These are phyloP conservation scores for Cytidiella melzeri DNA, from an alignment of 768 basidiomycete species.

Conservation along the genomic window DNA sequence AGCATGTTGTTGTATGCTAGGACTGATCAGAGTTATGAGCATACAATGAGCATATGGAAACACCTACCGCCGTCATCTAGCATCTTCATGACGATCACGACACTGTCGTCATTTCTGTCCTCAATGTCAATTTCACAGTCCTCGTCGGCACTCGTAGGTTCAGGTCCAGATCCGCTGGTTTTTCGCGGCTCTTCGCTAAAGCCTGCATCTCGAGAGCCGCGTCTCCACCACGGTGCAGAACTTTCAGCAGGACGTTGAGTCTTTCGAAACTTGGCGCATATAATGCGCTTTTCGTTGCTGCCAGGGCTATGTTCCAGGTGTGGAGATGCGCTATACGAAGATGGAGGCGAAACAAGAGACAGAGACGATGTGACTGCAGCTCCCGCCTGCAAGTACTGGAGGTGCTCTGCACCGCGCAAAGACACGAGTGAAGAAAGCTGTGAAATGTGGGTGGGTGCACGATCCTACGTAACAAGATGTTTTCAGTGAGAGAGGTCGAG, in stretches of 20 bases:
- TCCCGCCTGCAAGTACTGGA: slow-evolving; percentile 16
- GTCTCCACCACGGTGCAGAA: slow-evolving; percentile 15
- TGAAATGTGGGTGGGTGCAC: slow-evolving; percentile 22
- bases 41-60: background rate
- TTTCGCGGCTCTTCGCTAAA: slow-evolving; percentile 4
- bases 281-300: slow-evolving; percentile 5
- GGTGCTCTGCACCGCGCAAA: slow-evolving; percentile 40
- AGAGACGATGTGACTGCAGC: slow-evolving; percentile 8
- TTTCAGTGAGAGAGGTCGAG: too few relatives aligned
- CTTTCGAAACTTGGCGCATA: slow-evolving; percentile 15
- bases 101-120: slow-evolving; percentile 6
- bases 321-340: slow-evolving; percentile 6
- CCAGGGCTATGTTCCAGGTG: slow-evolving; percentile 1
- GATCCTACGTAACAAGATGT: slow-evolving; percentile 5
- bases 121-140: background rate
- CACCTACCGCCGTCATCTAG: slow-evolving; percentile 18
- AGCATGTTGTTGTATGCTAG: slow-evolving; percentile 17
- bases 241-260: background rate
- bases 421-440: slow-evolving; percentile 35
- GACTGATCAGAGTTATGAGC: background rate
- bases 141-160: background rate
- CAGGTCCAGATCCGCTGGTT: background rate
- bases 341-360: slow-evolving; percentile 40
- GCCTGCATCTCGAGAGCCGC: slow-evolving; percentile 17
- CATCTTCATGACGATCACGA: slow-evolving; percentile 22